phyloP scores from a whole-genome alignment of 805 yeast species.

The Myxozyma geophila region DNA sequence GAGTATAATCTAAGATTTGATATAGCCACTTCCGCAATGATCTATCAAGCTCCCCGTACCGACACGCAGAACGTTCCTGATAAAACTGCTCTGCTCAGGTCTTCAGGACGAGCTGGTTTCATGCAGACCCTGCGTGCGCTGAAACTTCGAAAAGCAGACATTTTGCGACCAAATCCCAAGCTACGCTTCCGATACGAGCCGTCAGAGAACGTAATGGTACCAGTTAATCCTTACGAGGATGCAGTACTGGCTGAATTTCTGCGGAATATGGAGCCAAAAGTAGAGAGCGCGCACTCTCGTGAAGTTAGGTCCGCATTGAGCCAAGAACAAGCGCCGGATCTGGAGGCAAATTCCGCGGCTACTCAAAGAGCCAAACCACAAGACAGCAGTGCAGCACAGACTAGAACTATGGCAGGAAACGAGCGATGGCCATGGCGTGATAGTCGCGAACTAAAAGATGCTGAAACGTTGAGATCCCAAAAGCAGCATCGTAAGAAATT shows the following conservation, averaged over 20 bases:
- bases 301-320: conserved; percentile 18
- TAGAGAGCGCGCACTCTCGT: conserved; percentile 9
- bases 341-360: not conserved
- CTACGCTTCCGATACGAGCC: conserved; percentile 28
- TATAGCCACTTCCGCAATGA: not conserved
- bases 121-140: conserved; percentile 20
- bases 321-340: not conserved
- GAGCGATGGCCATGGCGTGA: conserved; percentile 15
- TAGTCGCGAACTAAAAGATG: conserved; percentile 23
- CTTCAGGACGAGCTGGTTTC: not conserved
- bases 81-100: not conserved
- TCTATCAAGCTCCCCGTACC: not conserved
- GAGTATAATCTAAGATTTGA: not conserved
- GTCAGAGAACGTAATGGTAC: conserved; percentile 8
- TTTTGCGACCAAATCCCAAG: conserved; percentile 20
- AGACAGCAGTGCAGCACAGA: not conserved
- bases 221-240: conserved; percentile 9
- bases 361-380: not conserved
- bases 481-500: no score
- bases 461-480: not conserved
- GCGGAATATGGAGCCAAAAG: not conserved
- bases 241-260: not conserved
- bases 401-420: not conserved
- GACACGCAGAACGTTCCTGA: not conserved
- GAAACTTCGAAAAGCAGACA: conserved; percentile 24